Evolutionary conservation across 2,329 filamentous ascomycete species (phyloP).

Genomic region (Phaeosphaeria sp.): DNA sequence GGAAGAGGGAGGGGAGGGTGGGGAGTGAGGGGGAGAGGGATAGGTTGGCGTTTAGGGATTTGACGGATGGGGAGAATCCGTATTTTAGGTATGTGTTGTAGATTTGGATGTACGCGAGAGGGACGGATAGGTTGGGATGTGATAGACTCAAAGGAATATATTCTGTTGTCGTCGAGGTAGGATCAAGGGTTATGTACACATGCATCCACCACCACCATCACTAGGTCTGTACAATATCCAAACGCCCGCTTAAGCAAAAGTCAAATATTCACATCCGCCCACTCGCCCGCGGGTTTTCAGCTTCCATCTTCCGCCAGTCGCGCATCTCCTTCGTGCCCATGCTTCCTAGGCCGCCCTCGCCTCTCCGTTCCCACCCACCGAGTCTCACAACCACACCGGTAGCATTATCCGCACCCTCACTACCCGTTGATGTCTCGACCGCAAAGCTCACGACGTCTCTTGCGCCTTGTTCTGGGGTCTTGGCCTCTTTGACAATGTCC

Average conservation of each 20-base stretch:
- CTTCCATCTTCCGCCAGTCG: constrained; percentile 81
- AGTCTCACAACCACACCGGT: constrained; percentile 69
- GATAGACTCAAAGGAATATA: background rate
- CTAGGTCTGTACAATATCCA: background rate
- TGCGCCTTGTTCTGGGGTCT: constrained; percentile 86
- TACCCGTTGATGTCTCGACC: constrained; percentile 74
- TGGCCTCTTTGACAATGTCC: constrained; percentile 92
- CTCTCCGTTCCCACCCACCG: constrained; percentile 71
- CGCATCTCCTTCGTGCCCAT: constrained; percentile 91
- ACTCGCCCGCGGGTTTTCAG: constrained; percentile 78
- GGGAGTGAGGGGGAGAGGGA: constrained; percentile 67
- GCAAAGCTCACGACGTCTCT: constrained; percentile 83
- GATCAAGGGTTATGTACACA: background rate
- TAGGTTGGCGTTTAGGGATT: constrained; percentile 52
- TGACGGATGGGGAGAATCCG: constrained; percentile 66
- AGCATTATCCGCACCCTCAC: constrained; percentile 63
- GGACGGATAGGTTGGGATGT: background rate
- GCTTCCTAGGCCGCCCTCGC: constrained; percentile 86
- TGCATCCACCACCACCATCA: background rate
- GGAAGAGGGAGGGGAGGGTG: constrained; percentile 58
- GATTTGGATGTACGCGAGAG: background rate
- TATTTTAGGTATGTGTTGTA: constrained; percentile 62
- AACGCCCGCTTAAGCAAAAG: constrained; percentile 1
- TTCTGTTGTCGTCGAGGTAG: background rate
- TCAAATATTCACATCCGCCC: constrained; percentile 59